Evolutionary conservation across 345 rosid genomes (phyloP), one percentile per base, ranked within the genome.

Genomic region (rapeseed (Brassica napus)): DNA sequence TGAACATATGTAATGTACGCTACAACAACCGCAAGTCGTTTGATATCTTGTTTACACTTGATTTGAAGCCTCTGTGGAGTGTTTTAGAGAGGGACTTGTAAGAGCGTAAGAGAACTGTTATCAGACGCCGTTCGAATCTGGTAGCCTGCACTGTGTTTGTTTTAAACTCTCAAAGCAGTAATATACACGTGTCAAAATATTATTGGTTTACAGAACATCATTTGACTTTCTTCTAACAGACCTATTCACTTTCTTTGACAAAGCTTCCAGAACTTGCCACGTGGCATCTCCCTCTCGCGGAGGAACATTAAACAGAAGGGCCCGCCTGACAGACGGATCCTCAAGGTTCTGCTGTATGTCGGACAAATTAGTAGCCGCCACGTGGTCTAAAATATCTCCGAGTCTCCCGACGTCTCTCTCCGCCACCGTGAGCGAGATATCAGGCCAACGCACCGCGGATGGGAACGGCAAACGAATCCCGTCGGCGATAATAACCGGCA

Each of bases 401-500:
- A 94, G 73, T 54, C 79, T 84, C 11, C 63, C 86, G n/a, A 88
- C 94, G 82, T 94, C 97, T 81, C 79, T 85, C 76, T 94, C 98
- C 16, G 92, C 88, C 81, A 94, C 98, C 73, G 88, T 84, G 8
- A 94, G 86, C 1, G 98, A 94, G 24, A 94, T 90, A 6, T 87
- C 89, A 23, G 88, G 80, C 98, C 98, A 94, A 0, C 83, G 89
- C 3, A 91, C 87, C 24, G 85, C 81, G 35, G 77, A 74, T 6
- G 89, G 84, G 75, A 92, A 94, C 8, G 98, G 98, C 61, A 94
- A 81, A 75, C 91, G 92, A 18, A 94, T 92, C 8, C 90, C 98
- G 32, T 94, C 98, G 4, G 98, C 98, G 0, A 92, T 88, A 14
- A 92, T 86, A 16, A 94, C 98, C 1, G 98, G 98, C 23, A 94